These are phyloP conservation scores for Alternaria triticimaculans DNA, from an alignment of 2,329 filamentous ascomycete species.

Conservation along the genomic window DNA sequence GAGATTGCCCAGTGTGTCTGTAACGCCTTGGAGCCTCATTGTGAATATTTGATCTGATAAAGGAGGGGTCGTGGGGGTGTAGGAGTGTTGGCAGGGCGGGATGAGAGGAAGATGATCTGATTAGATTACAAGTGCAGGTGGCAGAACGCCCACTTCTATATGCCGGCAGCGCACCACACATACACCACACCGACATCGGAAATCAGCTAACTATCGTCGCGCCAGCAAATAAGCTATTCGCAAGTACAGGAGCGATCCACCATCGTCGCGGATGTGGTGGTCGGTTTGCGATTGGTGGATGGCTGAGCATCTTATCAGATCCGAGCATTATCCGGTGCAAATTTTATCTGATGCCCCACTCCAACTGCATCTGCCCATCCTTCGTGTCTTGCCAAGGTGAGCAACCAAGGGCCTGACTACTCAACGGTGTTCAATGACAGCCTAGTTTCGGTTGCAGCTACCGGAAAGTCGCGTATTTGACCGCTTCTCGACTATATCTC, in stretches of 20 bases:
- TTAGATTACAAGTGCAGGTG: slow-evolving; percentile 32
- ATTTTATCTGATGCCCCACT: slow-evolving; percentile 19
- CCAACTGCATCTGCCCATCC: neutral
- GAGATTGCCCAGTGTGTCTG: slow-evolving; percentile 34
- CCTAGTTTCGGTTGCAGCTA: neutral
- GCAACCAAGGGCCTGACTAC: neutral
- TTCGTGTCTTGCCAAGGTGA: neutral
- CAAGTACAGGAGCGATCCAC: slow-evolving; percentile 6
- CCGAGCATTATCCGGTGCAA: slow-evolving; percentile 12
- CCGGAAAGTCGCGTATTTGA: neutral
- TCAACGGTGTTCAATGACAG: neutral
- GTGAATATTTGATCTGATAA: slow-evolving; percentile 26
- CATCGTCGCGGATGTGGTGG: neutral
- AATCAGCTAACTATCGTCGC: slow-evolving; percentile 11
- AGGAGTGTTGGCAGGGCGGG: slow-evolving; percentile 1
- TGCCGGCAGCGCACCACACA: slow-evolving; percentile 4
- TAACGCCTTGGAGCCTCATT: slow-evolving; percentile 39
- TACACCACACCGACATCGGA: slow-evolving; percentile 20
- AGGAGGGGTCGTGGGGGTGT: slow-evolving; percentile 3
- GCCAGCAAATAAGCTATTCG: neutral
- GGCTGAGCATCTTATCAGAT: slow-evolving; percentile 7
- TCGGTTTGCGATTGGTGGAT: slow-evolving; percentile 3
- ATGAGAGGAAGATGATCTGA: slow-evolving; percentile 43
- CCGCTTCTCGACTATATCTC: neutral
- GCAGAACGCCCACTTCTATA: slow-evolving; percentile 9